Percentiles rank a stretch among this genome's conserved stretches.
phyloP scores from a whole-genome alignment of 139 green algal species.

The Tetraselmis striata region DNA sequence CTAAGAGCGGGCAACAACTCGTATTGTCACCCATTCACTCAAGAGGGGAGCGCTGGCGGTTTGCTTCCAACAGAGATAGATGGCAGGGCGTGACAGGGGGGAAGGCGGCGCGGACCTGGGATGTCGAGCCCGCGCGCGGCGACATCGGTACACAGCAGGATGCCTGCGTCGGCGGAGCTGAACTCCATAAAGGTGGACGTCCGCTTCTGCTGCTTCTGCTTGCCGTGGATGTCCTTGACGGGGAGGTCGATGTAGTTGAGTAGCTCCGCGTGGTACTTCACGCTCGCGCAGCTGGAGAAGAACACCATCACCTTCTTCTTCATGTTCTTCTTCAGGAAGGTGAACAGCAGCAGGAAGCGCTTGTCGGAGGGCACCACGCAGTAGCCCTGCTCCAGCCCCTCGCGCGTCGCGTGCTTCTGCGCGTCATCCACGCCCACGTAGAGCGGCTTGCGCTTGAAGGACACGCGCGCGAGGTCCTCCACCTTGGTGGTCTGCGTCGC shows the following conservation, averaged over 20 bases:
- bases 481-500: constrained; percentile 97
- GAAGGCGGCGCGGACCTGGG: constrained; percentile 61
- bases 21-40: too few species aligned
- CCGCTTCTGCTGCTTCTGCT: constrained; percentile 97
- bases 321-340: constrained; percentile 96
- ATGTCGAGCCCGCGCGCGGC: constrained; percentile 95
- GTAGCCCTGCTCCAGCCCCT: constrained; percentile 93
- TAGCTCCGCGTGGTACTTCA: constrained; percentile 96
- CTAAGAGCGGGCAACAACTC: too few species aligned
- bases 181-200: constrained; percentile 97
- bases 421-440: constrained; percentile 96
- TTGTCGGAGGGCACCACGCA: constrained; percentile 81
- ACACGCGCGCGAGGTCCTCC: constrained; percentile 90
- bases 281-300: constrained; percentile 85
- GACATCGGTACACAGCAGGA: constrained; percentile 97
- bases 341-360: constrained; percentile 97
- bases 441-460: constrained; percentile 87
- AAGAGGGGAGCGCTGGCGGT: too few species aligned
- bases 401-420: constrained; percentile 55
- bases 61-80: too few species aligned
- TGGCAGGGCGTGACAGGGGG: too few species aligned
- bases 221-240: constrained; percentile 92
- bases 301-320: constrained; percentile 99
- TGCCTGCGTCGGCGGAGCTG: constrained; percentile 62
- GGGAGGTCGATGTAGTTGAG: constrained; percentile 99